phyloP scores from a whole-genome alignment of 176 grass and related monocot species.

The Puya raimondii region DNA sequence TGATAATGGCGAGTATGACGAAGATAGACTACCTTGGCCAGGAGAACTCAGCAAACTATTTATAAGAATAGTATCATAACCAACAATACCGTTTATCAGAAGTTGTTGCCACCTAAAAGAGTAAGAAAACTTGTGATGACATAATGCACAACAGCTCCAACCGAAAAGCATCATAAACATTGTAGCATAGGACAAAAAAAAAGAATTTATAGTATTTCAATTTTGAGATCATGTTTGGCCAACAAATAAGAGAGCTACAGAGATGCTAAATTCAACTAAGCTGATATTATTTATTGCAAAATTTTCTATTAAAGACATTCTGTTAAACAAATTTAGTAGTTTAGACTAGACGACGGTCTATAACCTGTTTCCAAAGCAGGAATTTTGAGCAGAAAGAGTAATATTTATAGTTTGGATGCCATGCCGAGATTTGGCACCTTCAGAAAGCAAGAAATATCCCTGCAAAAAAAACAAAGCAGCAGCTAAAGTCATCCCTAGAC shows the following conservation, averaged over 20 bases:
- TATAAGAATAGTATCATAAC: constrained; percentile 97
- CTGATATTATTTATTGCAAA: background rate
- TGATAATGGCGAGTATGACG: background rate
- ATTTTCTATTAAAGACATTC: background rate
- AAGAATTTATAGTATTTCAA: background rate
- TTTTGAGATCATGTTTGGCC: background rate
- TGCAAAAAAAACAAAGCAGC: constrained; percentile 25
- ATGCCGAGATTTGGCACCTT: constrained; percentile 78
- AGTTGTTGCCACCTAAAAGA: constrained; percentile 95
- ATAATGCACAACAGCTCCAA: background rate
- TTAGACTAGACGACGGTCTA: background rate
- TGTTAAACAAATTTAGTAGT: background rate
- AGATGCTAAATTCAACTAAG: background rate
- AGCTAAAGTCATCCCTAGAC: background rate
- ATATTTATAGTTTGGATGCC: constrained; percentile 66
- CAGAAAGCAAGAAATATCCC: constrained; percentile 99
- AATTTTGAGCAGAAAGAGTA: constrained; percentile 80
- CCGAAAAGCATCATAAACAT: constrained; percentile 1
- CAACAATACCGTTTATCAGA: constrained; percentile 94
- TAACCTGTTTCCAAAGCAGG: constrained; percentile 96
- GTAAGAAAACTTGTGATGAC: background rate
- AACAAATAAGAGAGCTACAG: constrained; percentile 11
- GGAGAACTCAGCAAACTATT: constrained; percentile 93
- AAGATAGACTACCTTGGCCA: constrained; percentile 51
- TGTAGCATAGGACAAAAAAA: background rate